Conservation (phyloP, 2,329 filamentous ascomycete species). For the Fusarium chaquense region DNA sequence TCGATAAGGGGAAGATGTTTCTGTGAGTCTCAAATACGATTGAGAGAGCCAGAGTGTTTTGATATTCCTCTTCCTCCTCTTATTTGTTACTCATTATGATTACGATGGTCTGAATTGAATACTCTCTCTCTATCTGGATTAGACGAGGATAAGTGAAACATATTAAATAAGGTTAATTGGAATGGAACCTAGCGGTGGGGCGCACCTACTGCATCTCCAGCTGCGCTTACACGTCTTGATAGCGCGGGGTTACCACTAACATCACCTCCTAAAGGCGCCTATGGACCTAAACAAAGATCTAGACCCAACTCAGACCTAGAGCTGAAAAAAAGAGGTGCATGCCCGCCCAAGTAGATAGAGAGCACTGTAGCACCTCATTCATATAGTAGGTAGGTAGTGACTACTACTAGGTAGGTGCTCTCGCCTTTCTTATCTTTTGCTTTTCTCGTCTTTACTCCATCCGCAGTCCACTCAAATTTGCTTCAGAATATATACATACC, state of each 20-base stretch:
- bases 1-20: background rate
- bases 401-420: background rate
- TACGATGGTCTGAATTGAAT: background rate
- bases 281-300: slow-evolving; percentile 22
- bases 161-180: slow-evolving; percentile 24
- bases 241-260: slow-evolving; percentile 29
- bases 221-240: background rate
- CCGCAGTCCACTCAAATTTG: background rate
- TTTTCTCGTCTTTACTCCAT: background rate
- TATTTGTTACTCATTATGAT: background rate
- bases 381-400: background rate
- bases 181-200: slow-evolving; percentile 5
- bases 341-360: background rate
- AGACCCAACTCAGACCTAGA: slow-evolving; percentile 15
- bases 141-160: slow-evolving; percentile 16
- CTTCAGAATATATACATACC: background rate
- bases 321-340: slow-evolving; percentile 6
- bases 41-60: background rate
- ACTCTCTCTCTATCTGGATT: background rate
- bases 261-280: slow-evolving; percentile 2
- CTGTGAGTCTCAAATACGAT: background rate
- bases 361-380: background rate
- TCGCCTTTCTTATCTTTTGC: too few relatives aligned
- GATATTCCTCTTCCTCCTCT: background rate
- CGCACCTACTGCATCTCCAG: slow-evolving; percentile 5